These are phyloP conservation scores for Arthrocladium fulminans DNA, from an alignment of 2,329 filamentous ascomycete genomes.

Conservation along the genomic window DNA sequence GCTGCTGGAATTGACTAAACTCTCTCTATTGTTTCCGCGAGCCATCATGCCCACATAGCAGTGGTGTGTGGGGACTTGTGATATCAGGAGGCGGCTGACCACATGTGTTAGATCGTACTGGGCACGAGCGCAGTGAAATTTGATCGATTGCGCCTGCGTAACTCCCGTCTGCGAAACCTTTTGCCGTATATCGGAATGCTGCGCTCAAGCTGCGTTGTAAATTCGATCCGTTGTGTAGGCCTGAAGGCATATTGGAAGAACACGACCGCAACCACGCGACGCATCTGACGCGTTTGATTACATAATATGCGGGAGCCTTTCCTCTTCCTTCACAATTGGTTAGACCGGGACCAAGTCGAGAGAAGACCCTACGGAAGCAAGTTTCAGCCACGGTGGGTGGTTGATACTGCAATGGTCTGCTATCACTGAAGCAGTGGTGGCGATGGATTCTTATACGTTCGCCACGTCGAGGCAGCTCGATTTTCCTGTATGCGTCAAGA, in stretches of 20 bases:
- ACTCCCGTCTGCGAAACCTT: not conserved
- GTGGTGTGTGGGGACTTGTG: not conserved
- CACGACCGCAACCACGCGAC: too few relatives aligned
- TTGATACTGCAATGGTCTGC: not conserved
- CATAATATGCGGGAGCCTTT: too few relatives aligned
- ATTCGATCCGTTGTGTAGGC: too few relatives aligned
- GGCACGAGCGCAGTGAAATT: not conserved
- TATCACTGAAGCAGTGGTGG: not conserved
- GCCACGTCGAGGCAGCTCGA: slow-evolving; percentile 78
- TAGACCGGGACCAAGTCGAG: too few relatives aligned
- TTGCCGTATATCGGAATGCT: too few relatives aligned
- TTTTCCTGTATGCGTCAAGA: slow-evolving; percentile 57
- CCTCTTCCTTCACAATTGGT: too few relatives aligned
- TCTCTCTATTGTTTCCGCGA: slow-evolving; percentile 12
- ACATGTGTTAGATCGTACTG: not conserved
- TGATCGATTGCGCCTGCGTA: too few relatives aligned
- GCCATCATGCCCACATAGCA: slow-evolving; percentile 17
- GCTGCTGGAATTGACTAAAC: not conserved
- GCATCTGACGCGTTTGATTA: too few relatives aligned
- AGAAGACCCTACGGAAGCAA: too few relatives aligned
- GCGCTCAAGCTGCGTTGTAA: too few relatives aligned
- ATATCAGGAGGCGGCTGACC: not conserved
- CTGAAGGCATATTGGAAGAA: too few relatives aligned
- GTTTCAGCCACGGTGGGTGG: too few relatives aligned
- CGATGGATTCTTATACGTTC: slow-evolving; percentile 96